phyloP scores from a whole-genome alignment of 306 rosid genomes.

The Carpinus viminea region DNA sequence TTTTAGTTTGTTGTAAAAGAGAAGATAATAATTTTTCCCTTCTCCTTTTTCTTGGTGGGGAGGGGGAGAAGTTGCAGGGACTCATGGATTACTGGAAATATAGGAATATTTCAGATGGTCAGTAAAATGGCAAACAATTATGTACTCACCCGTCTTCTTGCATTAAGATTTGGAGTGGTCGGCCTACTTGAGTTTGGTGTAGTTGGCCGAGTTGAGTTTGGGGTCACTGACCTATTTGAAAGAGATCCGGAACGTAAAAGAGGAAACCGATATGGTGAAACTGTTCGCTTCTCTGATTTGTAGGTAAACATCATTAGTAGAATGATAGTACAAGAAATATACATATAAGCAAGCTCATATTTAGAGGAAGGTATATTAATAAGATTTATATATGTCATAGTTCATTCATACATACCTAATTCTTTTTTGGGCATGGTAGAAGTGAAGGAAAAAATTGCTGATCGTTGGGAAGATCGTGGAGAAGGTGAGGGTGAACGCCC shows the following conservation, averaged over 20 bases:
- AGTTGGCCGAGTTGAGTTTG: slow-evolving; percentile 62
- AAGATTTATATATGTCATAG: background rate
- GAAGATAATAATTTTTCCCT: background rate
- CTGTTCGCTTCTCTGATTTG: slow-evolving; percentile 68
- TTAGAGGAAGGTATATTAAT: background rate
- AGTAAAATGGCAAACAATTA: background rate
- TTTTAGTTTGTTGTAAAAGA: slow-evolving; percentile 7
- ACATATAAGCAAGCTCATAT: background rate
- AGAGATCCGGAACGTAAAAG: slow-evolving; percentile 90
- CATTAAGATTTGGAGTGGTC: slow-evolving; percentile 74
- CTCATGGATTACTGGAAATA: background rate
- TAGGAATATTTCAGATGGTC: background rate
- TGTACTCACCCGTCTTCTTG: slow-evolving; percentile 68
- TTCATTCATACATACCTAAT: slow-evolving; percentile 46
- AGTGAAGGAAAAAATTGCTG: slow-evolving; percentile 74
- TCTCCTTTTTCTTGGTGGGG: background rate
- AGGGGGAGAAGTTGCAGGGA: too few species aligned
- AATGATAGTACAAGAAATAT: slow-evolving; percentile 12
- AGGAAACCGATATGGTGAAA: slow-evolving; percentile 93
- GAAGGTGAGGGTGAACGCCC: slow-evolving; percentile 74
- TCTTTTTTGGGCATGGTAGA: slow-evolving; percentile 72
- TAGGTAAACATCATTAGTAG: slow-evolving; percentile 33
- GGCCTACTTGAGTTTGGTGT: slow-evolving; percentile 88
- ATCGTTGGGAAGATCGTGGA: slow-evolving; percentile 49
- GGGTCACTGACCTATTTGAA: slow-evolving; percentile 70